These are phyloP conservation scores for Dentipellis sp. DNA, from an alignment of 768 basidiomycete species.

Conservation along the genomic window DNA sequence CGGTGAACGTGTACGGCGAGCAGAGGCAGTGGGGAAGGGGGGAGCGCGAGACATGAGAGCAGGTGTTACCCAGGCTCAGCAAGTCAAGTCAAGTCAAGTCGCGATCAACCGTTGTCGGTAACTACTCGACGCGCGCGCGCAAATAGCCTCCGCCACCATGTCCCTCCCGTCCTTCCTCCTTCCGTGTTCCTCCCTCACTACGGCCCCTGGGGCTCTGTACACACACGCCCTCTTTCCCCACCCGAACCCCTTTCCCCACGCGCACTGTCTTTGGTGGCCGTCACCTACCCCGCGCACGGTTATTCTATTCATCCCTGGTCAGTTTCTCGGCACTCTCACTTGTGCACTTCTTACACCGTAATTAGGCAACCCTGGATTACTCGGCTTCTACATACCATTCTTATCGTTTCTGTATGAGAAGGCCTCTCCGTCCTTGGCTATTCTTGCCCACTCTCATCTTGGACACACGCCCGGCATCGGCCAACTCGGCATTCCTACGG, in stretches of 20 bases:
- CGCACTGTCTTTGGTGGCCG: constrained; percentile 50
- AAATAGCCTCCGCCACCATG: no score
- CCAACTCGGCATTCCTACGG: constrained; percentile 34
- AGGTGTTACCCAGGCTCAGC: neutral
- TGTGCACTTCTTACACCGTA: constrained; percentile 20
- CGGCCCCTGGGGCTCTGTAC: neutral
- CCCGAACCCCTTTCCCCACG: constrained; percentile 26
- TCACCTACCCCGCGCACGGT: constrained; percentile 11
- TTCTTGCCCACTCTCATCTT: constrained; percentile 42
- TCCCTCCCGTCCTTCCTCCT: neutral
- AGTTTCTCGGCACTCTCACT: neutral
- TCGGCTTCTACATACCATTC: constrained; percentile 62
- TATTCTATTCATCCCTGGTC: constrained; percentile 11
- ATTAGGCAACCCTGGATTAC: constrained; percentile 46
- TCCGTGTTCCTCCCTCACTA: neutral
- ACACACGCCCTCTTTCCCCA: constrained; percentile 27
- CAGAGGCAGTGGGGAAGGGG: constrained; percentile 35
- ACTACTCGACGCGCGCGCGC: no score
- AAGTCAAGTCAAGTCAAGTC: no score
- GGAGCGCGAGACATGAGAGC: constrained; percentile 49
- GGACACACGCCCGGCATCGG: constrained; percentile 25
- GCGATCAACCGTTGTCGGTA: no score
- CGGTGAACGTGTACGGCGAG: constrained; percentile 4
- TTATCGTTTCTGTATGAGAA: constrained; percentile 38
- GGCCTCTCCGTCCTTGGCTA: constrained; percentile 30